Evolutionary conservation across 345 rosid genomes (phyloP).

Genomic region (Trapa incisa): DNA sequence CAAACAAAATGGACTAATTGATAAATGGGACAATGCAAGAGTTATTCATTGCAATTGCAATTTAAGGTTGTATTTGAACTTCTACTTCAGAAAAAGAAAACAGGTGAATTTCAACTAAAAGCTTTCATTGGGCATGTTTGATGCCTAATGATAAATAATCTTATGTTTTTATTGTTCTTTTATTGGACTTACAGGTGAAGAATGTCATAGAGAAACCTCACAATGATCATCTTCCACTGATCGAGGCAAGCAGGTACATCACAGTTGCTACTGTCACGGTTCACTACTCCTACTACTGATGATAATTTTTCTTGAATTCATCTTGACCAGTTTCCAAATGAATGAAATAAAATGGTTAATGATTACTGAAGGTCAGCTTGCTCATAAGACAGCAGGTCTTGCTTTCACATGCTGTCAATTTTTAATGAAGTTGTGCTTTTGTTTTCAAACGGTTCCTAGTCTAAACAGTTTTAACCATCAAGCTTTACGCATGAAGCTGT

Average conservation of each 20-base stretch:
- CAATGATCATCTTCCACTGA: conserved; percentile 37
- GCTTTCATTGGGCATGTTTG: no score
- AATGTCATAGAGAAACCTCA: conserved; percentile 43
- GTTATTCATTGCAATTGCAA: background rate
- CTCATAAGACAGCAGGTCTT: background rate
- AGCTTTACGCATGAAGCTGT: background rate
- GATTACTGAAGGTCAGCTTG: background rate
- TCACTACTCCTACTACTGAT: background rate
- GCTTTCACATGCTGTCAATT: background rate
- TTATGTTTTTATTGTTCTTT: background rate
- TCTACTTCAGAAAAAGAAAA: no score
- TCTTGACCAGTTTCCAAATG: background rate
- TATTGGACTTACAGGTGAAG: conserved; percentile 23
- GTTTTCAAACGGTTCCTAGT: background rate
- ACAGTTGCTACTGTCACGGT: background rate
- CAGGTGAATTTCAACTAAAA: no score
- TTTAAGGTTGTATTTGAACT: background rate
- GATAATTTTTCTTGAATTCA: background rate
- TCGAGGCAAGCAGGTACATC: conserved; percentile 37
- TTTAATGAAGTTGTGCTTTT: background rate
- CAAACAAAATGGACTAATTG: background rate
- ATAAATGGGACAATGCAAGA: background rate
- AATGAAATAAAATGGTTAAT: background rate
- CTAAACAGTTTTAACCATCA: background rate
- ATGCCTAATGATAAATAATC: background rate